Evolutionary conservation across 805 yeast species (phyloP), one percentile per base, ranked within the genome.

Genomic region (Candida ficus): DNA sequence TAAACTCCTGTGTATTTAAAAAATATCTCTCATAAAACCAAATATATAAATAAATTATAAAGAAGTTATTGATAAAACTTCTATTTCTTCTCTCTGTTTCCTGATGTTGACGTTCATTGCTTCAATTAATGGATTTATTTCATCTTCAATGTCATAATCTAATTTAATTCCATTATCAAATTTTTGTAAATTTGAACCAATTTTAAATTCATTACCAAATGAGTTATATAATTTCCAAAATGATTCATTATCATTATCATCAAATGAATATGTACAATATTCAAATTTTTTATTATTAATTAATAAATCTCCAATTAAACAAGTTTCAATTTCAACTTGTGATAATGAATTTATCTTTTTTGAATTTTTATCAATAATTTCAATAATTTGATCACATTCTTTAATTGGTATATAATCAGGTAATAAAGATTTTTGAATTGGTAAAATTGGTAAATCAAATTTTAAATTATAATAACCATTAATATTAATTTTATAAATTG

Each of bases 241-340:
- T 10, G 18, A 9, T 18, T 18, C 23, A 31, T 32, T 17, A 14
- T 32, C 33, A 9, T 10, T 22, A 5, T 16, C 22, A 1, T 22
- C 7, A 25, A 37, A 32, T 10, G 21, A 23, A 41, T 41, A 49
- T 4, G 44, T 32, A 3, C 49, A 52, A 41, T 50, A 33, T 17
- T 48, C 46, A 21, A 54, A 17, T 21, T 45, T 48, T 12, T 43
- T 48, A 5, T 46, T 37, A 13, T 35, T 38, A 7, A 39, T 42
- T 4, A 51, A 23, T 1, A 54, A 54, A 19, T 45, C 49, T 1
- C 50, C 48, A 29, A 49, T 16, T 12, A 45, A 41, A 35, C 79
- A 70, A 0, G 82, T 74, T 47, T 77, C 82, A 39, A 78, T 70
- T 52, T 77, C 83, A 25, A 76, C 70, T 42, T 73, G 72, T 0